phyloP scores from a whole-genome alignment of 2,329 filamentous ascomycete genomes.

The Scedosporium dehoogii region DNA sequence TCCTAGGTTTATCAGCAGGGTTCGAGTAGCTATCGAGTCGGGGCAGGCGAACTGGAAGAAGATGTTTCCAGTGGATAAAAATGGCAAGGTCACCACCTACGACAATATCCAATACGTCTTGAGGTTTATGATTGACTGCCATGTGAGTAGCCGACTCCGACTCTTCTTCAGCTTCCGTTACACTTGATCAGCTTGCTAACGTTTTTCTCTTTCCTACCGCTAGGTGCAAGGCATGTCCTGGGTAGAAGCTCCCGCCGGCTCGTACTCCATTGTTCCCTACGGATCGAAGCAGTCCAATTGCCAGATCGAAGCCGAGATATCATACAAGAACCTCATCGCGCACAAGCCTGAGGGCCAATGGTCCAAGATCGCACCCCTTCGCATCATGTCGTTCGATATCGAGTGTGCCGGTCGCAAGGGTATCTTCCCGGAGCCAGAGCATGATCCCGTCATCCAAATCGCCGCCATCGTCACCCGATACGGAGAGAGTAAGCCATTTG shows the following conservation, averaged over 20 bases:
- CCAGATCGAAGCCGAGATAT: slow-evolving; percentile 85
- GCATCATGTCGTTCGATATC: slow-evolving; percentile 94
- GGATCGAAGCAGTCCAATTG: slow-evolving; percentile 76
- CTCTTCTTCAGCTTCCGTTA: slow-evolving; percentile 9
- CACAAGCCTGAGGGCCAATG: slow-evolving; percentile 88
- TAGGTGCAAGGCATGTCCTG: slow-evolving; percentile 92
- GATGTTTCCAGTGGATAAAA: slow-evolving; percentile 62
- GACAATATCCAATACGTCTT: slow-evolving; percentile 94
- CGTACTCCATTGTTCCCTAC: slow-evolving; percentile 60
- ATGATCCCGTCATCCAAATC: slow-evolving; percentile 95
- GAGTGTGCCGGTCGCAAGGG: slow-evolving; percentile 97
- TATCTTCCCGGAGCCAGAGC: slow-evolving; percentile 85
- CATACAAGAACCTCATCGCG: slow-evolving; percentile 73
- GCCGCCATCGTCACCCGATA: slow-evolving; percentile 92
- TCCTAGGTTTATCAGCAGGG: slow-evolving; percentile 68
- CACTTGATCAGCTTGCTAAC: slow-evolving; percentile 11
- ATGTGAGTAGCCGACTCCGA: too few species aligned
- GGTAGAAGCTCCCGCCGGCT: slow-evolving; percentile 72
- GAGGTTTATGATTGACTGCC: slow-evolving; percentile 96
- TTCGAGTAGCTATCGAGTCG: slow-evolving; percentile 66
- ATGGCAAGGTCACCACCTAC: slow-evolving; percentile 71
- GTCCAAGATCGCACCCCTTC: slow-evolving; percentile 93
- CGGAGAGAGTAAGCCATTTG: slow-evolving; percentile 90
- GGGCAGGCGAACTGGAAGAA: slow-evolving; percentile 81
- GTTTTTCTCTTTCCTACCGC: not conserved